Evolutionary conservation across 106 monocot genomes (phyloP).

Genomic region (Triglochin maritima): DNA sequence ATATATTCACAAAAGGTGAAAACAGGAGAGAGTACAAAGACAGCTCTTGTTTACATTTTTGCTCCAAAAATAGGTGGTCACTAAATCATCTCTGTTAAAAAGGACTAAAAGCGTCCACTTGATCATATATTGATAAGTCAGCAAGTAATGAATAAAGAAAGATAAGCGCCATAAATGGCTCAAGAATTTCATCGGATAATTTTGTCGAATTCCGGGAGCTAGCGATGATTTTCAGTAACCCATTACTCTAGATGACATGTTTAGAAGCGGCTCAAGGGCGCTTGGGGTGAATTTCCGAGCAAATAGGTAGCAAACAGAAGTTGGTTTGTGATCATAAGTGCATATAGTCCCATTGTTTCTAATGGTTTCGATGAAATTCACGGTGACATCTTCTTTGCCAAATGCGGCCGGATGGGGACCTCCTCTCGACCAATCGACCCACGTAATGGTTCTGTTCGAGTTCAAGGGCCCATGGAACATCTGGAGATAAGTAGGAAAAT

Average conservation of each 20-base stretch:
- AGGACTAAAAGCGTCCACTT: too few relatives aligned
- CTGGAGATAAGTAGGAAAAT: constrained; percentile 14
- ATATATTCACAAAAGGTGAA: too few relatives aligned
- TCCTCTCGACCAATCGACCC: constrained; percentile 12
- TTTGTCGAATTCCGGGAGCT: too few relatives aligned
- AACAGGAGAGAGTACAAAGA: too few relatives aligned
- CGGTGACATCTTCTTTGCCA: constrained; percentile 7
- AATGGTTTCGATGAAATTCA: constrained; percentile 7
- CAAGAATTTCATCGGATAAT: too few relatives aligned
- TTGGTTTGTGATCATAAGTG: constrained; percentile 10
- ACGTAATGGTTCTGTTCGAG: constrained; percentile 11
- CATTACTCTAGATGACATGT: constrained; percentile 10
- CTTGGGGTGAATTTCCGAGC: constrained; percentile 23
- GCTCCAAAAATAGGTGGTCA: too few relatives aligned
- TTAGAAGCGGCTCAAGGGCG: constrained; percentile 12
- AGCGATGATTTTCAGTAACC: constrained; percentile 7
- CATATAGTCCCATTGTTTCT: constrained; percentile 21
- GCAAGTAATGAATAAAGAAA: too few relatives aligned
- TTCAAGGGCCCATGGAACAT: constrained; percentile 18
- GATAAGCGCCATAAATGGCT: too few relatives aligned
- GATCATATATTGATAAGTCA: too few relatives aligned
- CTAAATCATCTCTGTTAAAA: too few relatives aligned
- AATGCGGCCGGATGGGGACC: constrained; percentile 11
- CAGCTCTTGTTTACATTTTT: too few relatives aligned
- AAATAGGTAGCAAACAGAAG: constrained; percentile 17